These are phyloP conservation scores for Candida gorgasii DNA, from an alignment of 805 yeast species.

Conservation along the genomic window DNA sequence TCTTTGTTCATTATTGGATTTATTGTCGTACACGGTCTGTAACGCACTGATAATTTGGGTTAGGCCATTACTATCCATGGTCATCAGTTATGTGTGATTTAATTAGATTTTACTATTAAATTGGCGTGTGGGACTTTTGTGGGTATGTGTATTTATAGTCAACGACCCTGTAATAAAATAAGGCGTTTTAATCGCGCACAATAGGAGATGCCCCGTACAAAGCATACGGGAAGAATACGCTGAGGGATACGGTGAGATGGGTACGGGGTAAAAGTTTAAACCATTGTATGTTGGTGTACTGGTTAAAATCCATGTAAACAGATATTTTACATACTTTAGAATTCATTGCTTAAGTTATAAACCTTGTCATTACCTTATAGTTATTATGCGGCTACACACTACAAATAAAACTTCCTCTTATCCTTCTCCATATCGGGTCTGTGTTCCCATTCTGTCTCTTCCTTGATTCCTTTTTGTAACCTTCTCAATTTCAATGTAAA, in stretches of 20 bases:
- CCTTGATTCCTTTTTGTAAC: constrained; percentile 86
- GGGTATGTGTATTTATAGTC: too few species aligned
- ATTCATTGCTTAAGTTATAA: too few species aligned
- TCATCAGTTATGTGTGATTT: not conserved
- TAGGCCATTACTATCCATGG: constrained; percentile 46
- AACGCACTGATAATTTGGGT: constrained; percentile 77
- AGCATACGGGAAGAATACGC: too few species aligned
- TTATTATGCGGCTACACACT: constrained; percentile 18
- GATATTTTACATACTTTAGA: too few species aligned
- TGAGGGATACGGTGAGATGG: not conserved
- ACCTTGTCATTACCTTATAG: too few species aligned
- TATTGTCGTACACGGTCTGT: constrained; percentile 68
- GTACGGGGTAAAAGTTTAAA: too few species aligned
- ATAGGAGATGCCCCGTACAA: too few species aligned
- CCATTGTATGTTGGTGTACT: too few species aligned
- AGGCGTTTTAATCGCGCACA: constrained; percentile 8
- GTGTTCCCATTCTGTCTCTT: constrained; percentile 96
- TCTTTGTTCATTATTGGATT: constrained; percentile 57
- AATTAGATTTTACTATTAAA: too few species aligned
- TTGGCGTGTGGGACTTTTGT: too few species aligned
- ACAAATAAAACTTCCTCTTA: constrained; percentile 87
- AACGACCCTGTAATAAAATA: constrained; percentile 2
- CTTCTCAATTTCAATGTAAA: constrained; percentile 87
- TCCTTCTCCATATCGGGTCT: constrained; percentile 95
- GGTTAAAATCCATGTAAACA: too few species aligned